phyloP scores from a whole-genome alignment of 2,329 filamentous ascomycete genomes.

The Xylariaceae sp. region DNA sequence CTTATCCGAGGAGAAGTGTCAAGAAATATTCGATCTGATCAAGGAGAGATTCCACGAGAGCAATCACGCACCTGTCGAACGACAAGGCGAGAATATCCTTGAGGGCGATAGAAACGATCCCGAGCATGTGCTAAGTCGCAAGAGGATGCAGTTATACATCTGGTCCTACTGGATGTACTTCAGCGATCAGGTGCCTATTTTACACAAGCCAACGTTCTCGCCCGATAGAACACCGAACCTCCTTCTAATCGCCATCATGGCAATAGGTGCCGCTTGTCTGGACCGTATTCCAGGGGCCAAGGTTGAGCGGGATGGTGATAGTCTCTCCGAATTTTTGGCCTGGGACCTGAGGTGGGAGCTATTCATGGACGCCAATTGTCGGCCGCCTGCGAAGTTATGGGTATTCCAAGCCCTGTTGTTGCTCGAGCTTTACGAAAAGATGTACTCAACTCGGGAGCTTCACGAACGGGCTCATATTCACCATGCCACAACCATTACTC shows the following conservation, averaged over 20 bases:
- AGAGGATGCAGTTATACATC: slow-evolving; percentile 95
- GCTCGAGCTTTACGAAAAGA: slow-evolving; percentile 93
- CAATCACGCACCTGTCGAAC: slow-evolving; percentile 66
- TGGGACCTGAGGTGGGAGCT: slow-evolving; percentile 95
- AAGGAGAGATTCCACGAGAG: slow-evolving; percentile 75
- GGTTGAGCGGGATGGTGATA: slow-evolving; percentile 68
- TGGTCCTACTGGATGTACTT: slow-evolving; percentile 93
- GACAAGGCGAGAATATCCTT: slow-evolving; percentile 70
- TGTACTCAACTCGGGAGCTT: slow-evolving; percentile 86
- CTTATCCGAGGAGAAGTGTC: slow-evolving; percentile 81
- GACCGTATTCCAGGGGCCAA: slow-evolving; percentile 74
- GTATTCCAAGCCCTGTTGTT: slow-evolving; percentile 87
- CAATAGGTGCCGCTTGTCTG: slow-evolving; percentile 83
- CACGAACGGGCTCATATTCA: slow-evolving; percentile 96
- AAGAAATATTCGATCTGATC: slow-evolving; percentile 78
- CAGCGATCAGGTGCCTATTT: slow-evolving; percentile 86
- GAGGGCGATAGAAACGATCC: slow-evolving; percentile 68
- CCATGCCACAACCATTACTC: slow-evolving; percentile 87
- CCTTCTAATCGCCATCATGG: slow-evolving; percentile 81
- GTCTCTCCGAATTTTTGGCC: slow-evolving; percentile 82
- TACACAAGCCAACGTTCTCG: slow-evolving; percentile 90
- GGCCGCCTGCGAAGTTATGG: slow-evolving; percentile 91
- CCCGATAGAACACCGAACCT: slow-evolving; percentile 81
- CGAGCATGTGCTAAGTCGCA: slow-evolving; percentile 67
- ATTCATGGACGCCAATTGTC: slow-evolving; percentile 84